Conservation (phyloP, 306 rosid genomes). For the Acacia confusa region DNA sequence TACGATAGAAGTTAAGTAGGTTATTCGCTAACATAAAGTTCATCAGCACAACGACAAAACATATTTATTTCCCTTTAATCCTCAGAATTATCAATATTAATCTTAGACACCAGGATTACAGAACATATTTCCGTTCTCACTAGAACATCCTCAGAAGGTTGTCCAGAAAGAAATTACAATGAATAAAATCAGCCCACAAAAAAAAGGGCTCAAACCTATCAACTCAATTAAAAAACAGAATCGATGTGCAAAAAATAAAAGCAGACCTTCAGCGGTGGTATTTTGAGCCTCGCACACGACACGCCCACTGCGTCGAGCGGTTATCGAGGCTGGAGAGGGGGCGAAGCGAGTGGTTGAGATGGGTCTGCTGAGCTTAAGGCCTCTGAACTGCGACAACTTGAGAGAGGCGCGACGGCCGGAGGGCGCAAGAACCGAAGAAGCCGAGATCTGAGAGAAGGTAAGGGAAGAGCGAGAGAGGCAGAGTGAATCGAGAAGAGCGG, state of each 20-base stretch:
- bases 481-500: slow-evolving; percentile 55
- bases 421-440: slow-evolving; percentile 38
- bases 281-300: slow-evolving; percentile 68
- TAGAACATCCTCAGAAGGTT: background rate
- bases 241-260: background rate
- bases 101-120: background rate
- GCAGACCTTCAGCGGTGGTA: slow-evolving; percentile 58
- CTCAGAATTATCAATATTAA: background rate
- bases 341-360: slow-evolving; percentile 28
- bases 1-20: background rate
- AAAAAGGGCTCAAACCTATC: background rate
- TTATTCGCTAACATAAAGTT: background rate
- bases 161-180: background rate
- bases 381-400: slow-evolving; percentile 38
- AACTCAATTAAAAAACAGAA: background rate
- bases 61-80: background rate
- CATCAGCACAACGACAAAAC: background rate
- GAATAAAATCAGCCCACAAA: background rate
- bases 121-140: background rate
- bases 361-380: slow-evolving; percentile 49
- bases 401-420: slow-evolving; percentile 33
- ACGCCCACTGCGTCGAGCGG: slow-evolving; percentile 32
- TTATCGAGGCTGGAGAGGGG: slow-evolving; percentile 28
- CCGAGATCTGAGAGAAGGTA: slow-evolving; percentile 24
- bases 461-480: slow-evolving; percentile 50